These are phyloP conservation scores for Eremochloa ophiuroides DNA, from an alignment of 176 grass and related monocot genomes.

Conservation along the genomic window DNA sequence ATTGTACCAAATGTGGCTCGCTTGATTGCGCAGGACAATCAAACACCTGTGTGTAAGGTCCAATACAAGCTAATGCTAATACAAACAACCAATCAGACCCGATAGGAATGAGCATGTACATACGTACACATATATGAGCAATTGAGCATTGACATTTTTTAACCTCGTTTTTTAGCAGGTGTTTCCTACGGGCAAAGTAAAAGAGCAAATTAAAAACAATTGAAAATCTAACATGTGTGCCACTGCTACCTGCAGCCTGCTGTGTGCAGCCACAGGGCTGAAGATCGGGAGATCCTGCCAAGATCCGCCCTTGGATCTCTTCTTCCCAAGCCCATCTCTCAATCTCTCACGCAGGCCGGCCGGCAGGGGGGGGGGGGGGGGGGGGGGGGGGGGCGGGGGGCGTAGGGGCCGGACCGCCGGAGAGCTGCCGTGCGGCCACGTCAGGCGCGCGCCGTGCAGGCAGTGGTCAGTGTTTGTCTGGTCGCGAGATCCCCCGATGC, in stretches of 20 bases:
- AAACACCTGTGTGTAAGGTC: too few relatives aligned
- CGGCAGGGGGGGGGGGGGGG: too few relatives aligned
- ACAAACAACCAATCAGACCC: too few relatives aligned
- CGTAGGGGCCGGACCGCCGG: constrained; percentile 30
- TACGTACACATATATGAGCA: too few relatives aligned
- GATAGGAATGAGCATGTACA: too few relatives aligned
- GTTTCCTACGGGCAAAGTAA: not conserved
- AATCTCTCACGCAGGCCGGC: not conserved
- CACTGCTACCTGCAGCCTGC: not conserved
- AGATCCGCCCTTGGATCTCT: constrained; percentile 29
- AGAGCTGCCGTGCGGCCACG: constrained; percentile 31
- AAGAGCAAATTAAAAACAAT: not conserved
- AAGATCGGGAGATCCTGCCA: constrained; percentile 38
- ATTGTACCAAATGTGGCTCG: not conserved
- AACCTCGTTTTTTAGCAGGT: not conserved
- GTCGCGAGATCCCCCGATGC: not conserved
- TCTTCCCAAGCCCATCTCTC: not conserved
- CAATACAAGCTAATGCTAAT: too few relatives aligned
- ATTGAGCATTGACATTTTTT: too few relatives aligned
- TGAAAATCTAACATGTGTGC: not conserved
- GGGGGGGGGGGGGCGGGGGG: too few relatives aligned
- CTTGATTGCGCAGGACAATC: not conserved
- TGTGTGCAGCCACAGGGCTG: constrained; percentile 22
- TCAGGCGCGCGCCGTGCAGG: not conserved
- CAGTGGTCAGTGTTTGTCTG: not conserved